A percentile compares a stretch with the other conserved stretches of the same genome.
These are phyloP conservation scores for Effrenium voratum DNA, from an alignment of 73 alveolate genomes.

Conservation along the genomic window DNA sequence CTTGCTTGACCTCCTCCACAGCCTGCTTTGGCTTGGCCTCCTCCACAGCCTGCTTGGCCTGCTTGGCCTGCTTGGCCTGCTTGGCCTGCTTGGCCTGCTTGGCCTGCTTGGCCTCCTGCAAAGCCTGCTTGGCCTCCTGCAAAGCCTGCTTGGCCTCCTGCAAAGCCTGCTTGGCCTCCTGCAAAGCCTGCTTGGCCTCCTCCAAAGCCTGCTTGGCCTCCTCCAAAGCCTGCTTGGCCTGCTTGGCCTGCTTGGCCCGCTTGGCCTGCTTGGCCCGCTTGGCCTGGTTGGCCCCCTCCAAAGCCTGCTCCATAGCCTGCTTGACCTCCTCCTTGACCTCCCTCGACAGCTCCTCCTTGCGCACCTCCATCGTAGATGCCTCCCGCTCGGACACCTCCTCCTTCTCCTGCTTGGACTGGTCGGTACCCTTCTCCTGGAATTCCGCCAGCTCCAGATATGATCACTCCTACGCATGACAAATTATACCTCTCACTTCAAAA, in stretches of 20 bases:
- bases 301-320: background rate
- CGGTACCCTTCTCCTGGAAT: too few relatives aligned
- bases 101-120: too few relatives aligned
- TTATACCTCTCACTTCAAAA: too few relatives aligned
- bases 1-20: background rate
- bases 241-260: background rate
- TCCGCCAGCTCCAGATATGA: too few relatives aligned
- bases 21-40: background rate
- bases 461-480: too few relatives aligned
- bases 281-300: background rate
- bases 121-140: too few relatives aligned
- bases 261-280: background rate
- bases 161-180: background rate
- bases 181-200: too few relatives aligned
- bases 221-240: conserved; percentile 4
- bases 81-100: too few relatives aligned
- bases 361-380: background rate
- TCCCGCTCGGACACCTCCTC: background rate
- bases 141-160: background rate
- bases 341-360: background rate
- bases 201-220: conserved; percentile 28
- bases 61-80: too few relatives aligned
- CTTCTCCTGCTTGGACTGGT: too few relatives aligned
- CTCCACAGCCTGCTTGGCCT: too few relatives aligned
- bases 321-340: background rate